Conservation (phyloP, 2,329 filamentous ascomycete species). For the Xylaria hypoxylon region DNA sequence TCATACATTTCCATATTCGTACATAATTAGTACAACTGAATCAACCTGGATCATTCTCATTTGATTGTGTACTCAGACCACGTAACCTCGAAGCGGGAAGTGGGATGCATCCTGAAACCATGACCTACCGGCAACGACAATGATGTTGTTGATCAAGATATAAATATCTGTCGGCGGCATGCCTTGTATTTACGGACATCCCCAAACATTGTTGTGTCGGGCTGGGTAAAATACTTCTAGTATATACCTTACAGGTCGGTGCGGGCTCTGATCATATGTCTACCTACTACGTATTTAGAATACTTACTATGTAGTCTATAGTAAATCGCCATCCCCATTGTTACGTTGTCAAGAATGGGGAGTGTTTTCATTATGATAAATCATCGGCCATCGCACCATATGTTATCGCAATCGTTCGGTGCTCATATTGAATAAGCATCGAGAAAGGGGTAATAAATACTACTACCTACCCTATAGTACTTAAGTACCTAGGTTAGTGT, state of each 20-base stretch:
- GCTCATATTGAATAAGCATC: background rate
- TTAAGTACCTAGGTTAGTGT: background rate
- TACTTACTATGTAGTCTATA: no score
- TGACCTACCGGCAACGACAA: conserved; percentile 21
- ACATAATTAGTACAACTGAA: background rate
- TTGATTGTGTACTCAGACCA: background rate
- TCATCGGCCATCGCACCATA: background rate
- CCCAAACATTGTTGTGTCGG: background rate
- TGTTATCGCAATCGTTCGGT: background rate
- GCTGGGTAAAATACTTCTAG: background rate
- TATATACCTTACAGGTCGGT: background rate
- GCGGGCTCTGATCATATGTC: background rate
- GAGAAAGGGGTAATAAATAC: background rate
- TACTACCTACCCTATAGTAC: no score
- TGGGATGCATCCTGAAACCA: conserved; percentile 32
- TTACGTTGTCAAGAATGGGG: background rate
- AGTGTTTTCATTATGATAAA: background rate
- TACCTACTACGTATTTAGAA: no score
- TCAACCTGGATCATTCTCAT: conserved; percentile 6
- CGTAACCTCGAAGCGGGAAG: conserved; percentile 11
- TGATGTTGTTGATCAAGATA: conserved; percentile 28
- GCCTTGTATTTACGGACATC: background rate
- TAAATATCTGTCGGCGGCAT: conserved; percentile 21
- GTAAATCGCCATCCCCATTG: background rate
- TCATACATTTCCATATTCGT: background rate